Evolutionary conservation across 2,329 filamentous ascomycete genomes (phyloP).

Genomic region (Verticillium tricorpus): DNA sequence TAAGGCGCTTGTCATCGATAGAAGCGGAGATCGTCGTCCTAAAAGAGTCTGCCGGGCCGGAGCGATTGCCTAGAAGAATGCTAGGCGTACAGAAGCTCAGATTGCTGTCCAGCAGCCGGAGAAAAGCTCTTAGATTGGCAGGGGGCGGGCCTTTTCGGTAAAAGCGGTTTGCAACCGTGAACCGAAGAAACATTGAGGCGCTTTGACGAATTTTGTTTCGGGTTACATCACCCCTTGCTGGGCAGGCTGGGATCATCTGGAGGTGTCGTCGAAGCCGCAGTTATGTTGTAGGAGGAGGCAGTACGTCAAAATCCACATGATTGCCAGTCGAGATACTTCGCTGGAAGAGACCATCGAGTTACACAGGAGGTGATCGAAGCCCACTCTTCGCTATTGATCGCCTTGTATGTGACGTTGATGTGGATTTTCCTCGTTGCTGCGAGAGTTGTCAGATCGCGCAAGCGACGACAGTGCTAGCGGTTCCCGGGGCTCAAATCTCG

Average conservation of each 20-base stretch:
- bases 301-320: too few relatives aligned
- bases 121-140: slow-evolving; percentile 5
- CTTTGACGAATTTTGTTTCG: background rate
- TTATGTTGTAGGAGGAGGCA: too few relatives aligned
- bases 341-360: too few relatives aligned
- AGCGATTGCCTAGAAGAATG: slow-evolving; percentile 27
- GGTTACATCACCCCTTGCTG: background rate
- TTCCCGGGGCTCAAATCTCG: too few relatives aligned
- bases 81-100: slow-evolving; percentile 17
- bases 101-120: slow-evolving; percentile 7
- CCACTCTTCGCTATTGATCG: too few relatives aligned
- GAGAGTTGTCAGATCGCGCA: too few relatives aligned
- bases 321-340: too few relatives aligned
- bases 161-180: slow-evolving; percentile 18
- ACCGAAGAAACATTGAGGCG: background rate
- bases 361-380: too few relatives aligned
- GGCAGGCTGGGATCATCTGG: background rate
- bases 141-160: slow-evolving; percentile 16
- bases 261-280: background rate
- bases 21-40: slow-evolving; percentile 28
- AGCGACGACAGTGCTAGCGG: too few relatives aligned
- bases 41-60: slow-evolving; percentile 31
- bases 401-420: too few relatives aligned
- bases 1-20: slow-evolving; percentile 16
- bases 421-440: too few relatives aligned